phyloP scores from a whole-genome alignment of 495 filamentous ascomycete genomes.

The Trichoderma asperelloides region DNA sequence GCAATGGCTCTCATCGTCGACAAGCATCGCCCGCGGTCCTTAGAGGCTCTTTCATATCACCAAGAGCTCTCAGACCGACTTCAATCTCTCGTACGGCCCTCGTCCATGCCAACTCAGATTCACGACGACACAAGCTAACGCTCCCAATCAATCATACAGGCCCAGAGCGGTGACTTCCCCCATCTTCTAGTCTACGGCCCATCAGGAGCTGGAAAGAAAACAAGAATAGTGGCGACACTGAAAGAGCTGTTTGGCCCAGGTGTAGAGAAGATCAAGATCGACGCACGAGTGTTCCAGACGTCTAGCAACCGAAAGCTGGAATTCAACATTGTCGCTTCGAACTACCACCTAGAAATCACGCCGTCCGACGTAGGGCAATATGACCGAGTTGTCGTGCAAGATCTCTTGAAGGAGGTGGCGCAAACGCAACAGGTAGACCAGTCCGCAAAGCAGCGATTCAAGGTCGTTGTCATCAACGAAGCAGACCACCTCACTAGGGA shows the following conservation, averaged over 20 bases:
- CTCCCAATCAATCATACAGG: constrained; percentile 40
- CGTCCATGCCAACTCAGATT: background rate
- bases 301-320: constrained; percentile 92
- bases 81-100: constrained; percentile 63
- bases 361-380: constrained; percentile 96
- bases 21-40: constrained; percentile 81
- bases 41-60: constrained; percentile 84
- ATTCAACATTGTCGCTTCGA: constrained; percentile 93
- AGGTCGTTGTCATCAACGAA: constrained; percentile 98
- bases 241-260: constrained; percentile 88
- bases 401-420: constrained; percentile 92
- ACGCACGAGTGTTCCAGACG: constrained; percentile 90
- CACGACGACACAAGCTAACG: constrained; percentile 15
- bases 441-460: constrained; percentile 81
- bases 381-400: constrained; percentile 90
- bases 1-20: constrained; percentile 73
- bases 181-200: constrained; percentile 95
- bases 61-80: constrained; percentile 79
- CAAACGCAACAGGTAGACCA: constrained; percentile 97
- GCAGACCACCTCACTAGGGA: constrained; percentile 92
- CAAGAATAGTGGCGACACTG: constrained; percentile 84
- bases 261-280: constrained; percentile 96
- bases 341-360: constrained; percentile 97
- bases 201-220: constrained; percentile 95
- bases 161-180: constrained; percentile 92